A percentile compares a stretch with the other conserved stretches of the same genome.
Conservation (phyloP, 495 filamentous ascomycete species). For the Penicillium macrosclerotiorum region DNA sequence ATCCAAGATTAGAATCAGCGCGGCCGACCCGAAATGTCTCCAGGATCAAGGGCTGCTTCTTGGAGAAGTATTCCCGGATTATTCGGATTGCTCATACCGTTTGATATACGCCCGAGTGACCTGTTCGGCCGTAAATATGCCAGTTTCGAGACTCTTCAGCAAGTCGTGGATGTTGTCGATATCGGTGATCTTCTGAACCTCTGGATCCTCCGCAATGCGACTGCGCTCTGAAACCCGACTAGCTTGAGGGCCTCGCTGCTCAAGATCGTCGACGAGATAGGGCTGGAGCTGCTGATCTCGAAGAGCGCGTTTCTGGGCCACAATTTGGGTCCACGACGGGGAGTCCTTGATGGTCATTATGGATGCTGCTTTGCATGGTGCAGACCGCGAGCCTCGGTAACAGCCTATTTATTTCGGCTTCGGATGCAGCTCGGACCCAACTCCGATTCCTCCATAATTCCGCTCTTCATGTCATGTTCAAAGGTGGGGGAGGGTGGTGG, state of each 20-base stretch:
- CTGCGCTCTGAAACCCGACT: constrained; percentile 24
- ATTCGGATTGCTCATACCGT: constrained; percentile 35
- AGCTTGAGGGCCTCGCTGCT: constrained; percentile 24
- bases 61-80: too few species aligned
- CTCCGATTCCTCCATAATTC: too few species aligned
- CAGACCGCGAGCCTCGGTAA: too few species aligned
- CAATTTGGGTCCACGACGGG: constrained; percentile 31
- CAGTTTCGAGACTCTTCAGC: constrained; percentile 29
- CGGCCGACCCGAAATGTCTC: too few species aligned
- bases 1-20: not conserved
- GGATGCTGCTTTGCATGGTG: too few species aligned
- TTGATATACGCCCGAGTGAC: constrained; percentile 47
- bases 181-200: constrained; percentile 34
- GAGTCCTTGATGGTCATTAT: constrained; percentile 6
- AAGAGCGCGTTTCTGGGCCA: constrained; percentile 28
- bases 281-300: constrained; percentile 28
- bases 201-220: constrained; percentile 19
- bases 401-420: too few species aligned
- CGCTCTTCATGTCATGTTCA: too few species aligned
- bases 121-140: constrained; percentile 41
- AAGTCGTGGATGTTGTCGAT: constrained; percentile 38
- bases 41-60: too few species aligned
- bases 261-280: constrained; percentile 28
- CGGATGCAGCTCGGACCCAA: too few species aligned
- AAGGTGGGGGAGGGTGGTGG: too few species aligned